Evolutionary conservation across 257 asterid species (phyloP).

Genomic region (Solanum neorickii): DNA sequence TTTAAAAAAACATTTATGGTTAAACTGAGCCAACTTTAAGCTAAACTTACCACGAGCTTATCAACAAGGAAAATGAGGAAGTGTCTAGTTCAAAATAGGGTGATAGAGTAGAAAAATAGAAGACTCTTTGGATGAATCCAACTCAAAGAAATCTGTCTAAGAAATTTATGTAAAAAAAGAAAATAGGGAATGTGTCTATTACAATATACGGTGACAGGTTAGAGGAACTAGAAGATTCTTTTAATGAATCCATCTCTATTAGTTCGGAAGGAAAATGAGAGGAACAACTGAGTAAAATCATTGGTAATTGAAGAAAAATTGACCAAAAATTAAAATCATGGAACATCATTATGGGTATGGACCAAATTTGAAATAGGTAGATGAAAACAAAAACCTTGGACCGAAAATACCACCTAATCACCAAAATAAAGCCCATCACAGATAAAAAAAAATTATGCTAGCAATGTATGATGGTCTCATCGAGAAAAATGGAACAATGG

Average conservation of each 20-base stretch:
- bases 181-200: too few relatives aligned
- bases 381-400: too few relatives aligned
- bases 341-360: not conserved
- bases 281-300: not conserved
- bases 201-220: not conserved
- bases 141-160: not conserved
- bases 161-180: not conserved
- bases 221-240: not conserved
- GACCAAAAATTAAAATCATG: too few relatives aligned
- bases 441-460: not conserved
- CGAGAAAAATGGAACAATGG: not conserved
- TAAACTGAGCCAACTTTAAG: not conserved
- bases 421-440: too few relatives aligned
- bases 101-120: not conserved
- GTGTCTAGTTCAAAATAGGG: not conserved
- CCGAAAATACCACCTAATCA: too few relatives aligned
- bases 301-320: too few relatives aligned
- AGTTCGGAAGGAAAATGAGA: not conserved
- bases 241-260: not conserved
- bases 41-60: too few relatives aligned
- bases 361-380: not conserved
- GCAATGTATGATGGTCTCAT: not conserved
- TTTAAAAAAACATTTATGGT: not conserved
- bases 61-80: not conserved
- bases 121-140: not conserved